Conservation (phyloP, 805 yeast genomes). For the Candida chauliodis region DNA sequence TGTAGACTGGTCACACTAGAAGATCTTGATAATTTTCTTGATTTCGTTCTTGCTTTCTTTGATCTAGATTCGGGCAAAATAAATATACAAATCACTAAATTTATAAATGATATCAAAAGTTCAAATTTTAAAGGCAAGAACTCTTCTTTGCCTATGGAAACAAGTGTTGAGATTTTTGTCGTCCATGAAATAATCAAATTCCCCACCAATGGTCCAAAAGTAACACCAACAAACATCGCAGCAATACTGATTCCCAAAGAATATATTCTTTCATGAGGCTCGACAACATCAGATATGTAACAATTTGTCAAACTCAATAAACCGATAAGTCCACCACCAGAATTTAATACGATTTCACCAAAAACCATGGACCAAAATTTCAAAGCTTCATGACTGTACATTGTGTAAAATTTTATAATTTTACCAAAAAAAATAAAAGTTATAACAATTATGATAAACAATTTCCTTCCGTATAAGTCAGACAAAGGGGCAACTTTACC, state of each 20-base stretch:
- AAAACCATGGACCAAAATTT: slow-evolving; percentile 37
- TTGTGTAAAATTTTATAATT: slow-evolving; percentile 19
- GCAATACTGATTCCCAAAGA: slow-evolving; percentile 60
- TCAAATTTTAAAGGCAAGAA: slow-evolving; percentile 30
- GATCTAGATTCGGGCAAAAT: slow-evolving; percentile 66
- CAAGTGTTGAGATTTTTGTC: slow-evolving; percentile 6
- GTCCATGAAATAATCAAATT: slow-evolving; percentile 24
- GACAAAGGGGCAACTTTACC: slow-evolving; percentile 46
- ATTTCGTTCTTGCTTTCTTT: slow-evolving; percentile 46
- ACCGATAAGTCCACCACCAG: slow-evolving; percentile 63
- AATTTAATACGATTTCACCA: slow-evolving; percentile 42
- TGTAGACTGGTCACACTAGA: slow-evolving; percentile 14
- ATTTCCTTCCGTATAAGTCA: slow-evolving; percentile 36
- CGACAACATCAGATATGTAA: slow-evolving; percentile 72
- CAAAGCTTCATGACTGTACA: slow-evolving; percentile 25
- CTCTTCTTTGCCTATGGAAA: slow-evolving; percentile 21
- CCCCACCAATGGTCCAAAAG: slow-evolving; percentile 62
- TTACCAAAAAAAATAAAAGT: slow-evolving; percentile 20
- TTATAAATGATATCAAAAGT: slow-evolving; percentile 29
- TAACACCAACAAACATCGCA: slow-evolving; percentile 55
- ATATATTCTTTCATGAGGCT: slow-evolving; percentile 54
- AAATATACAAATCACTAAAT: slow-evolving; percentile 23
- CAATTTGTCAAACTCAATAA: slow-evolving; percentile 59
- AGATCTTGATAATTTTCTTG: slow-evolving; percentile 39
- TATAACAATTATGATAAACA: slow-evolving; percentile 20